Evolutionary conservation across 129 eudicot genomes (phyloP).

Genomic region (Flaveria linearis): DNA sequence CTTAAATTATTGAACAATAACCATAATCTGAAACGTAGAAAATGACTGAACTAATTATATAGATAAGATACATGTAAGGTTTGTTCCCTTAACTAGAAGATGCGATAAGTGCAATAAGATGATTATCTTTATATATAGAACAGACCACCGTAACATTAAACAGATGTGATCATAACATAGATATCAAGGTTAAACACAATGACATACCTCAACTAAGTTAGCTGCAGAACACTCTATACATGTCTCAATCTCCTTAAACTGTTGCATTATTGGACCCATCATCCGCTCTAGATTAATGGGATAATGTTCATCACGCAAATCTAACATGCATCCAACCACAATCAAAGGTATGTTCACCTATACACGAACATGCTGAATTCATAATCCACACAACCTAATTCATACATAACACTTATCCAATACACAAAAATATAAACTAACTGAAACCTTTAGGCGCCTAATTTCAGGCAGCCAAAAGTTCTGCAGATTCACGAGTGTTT

Average conservation of each 20-base stretch:
- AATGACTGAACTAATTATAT: too few species aligned
- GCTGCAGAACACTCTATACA: constrained; percentile 98
- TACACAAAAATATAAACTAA: not conserved
- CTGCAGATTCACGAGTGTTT: constrained; percentile 59
- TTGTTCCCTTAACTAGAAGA: too few species aligned
- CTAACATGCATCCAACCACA: constrained; percentile 93
- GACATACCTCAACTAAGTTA: constrained; percentile 78
- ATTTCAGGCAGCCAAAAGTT: constrained; percentile 90
- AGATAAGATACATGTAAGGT: too few species aligned
- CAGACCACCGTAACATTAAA: too few species aligned
- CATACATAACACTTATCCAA: constrained; percentile 11
- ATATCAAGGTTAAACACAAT: constrained; percentile 11
- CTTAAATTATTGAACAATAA: too few species aligned
- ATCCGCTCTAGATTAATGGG: constrained; percentile 65
- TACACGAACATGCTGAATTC: constrained; percentile 1
- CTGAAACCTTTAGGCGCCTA: constrained; percentile 76
- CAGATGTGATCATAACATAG: not conserved
- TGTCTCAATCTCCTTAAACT: constrained; percentile 93
- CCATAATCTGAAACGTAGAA: too few species aligned
- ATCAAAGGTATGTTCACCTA: constrained; percentile 81
- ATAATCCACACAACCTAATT: constrained; percentile 11
- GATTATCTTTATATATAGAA: not conserved
- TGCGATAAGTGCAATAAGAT: not conserved
- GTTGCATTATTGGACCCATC: constrained; percentile 89
- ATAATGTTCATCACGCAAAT: constrained; percentile 69